phyloP scores from a whole-genome alignment of 306 rosid genomes.

The Alnus glutinosa region DNA sequence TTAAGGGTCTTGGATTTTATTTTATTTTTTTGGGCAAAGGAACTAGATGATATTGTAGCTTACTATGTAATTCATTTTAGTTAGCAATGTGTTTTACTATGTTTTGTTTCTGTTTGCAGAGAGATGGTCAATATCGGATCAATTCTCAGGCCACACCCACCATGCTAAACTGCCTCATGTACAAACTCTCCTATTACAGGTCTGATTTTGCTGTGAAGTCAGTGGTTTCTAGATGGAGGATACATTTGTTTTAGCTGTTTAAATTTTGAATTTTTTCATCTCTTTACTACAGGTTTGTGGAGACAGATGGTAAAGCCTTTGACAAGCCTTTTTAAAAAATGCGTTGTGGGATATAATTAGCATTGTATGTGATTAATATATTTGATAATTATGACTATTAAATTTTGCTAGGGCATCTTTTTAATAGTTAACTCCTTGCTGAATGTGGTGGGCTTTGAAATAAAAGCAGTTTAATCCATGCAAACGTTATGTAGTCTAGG shows the following conservation, averaged over 20 bases:
- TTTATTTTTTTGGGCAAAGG: neutral
- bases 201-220: slow-evolving; percentile 39
- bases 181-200: slow-evolving; percentile 98
- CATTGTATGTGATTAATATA: neutral
- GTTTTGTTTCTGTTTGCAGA: slow-evolving; percentile 45
- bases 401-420: neutral
- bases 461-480: neutral
- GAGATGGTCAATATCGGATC: slow-evolving; percentile 97
- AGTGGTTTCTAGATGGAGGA: slow-evolving; percentile 1
- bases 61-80: neutral
- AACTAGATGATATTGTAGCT: slow-evolving; percentile 7
- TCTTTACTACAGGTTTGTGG: slow-evolving; percentile 72
- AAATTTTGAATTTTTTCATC: slow-evolving; percentile 7
- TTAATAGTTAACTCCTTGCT: neutral
- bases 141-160: slow-evolving; percentile 95
- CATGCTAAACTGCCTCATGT: slow-evolving; percentile 95
- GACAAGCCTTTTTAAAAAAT: slow-evolving; percentile 52
- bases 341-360: neutral
- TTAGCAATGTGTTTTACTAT: neutral
- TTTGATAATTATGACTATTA: no score
- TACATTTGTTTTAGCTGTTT: slow-evolving; percentile 18
- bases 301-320: slow-evolving; percentile 91
- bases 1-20: no score
- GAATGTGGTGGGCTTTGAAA: neutral
- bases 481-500: neutral